Percentiles rank a stretch among this genome's conserved stretches.
Conservation (phyloP, 1,139 yeast genomes). For the Ogataea hybrid region DNA sequence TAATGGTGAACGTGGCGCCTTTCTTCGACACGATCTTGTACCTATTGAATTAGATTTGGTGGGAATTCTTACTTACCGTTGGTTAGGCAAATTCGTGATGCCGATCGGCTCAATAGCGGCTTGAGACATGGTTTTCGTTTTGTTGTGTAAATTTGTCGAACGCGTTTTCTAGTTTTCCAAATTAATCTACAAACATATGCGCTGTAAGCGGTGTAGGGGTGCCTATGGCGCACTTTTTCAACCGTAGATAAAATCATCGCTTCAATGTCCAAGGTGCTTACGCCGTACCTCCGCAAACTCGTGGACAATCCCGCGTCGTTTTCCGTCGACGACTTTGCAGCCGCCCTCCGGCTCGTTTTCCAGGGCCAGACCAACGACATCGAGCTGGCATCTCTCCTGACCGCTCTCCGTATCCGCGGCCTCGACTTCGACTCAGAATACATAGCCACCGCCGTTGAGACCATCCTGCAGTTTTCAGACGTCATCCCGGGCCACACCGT, state of each 20-base stretch:
- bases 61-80: slow-evolving; percentile 58
- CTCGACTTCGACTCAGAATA: slow-evolving; percentile 80
- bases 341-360: slow-evolving; percentile 60
- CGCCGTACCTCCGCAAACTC: slow-evolving; percentile 62
- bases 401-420: slow-evolving; percentile 69
- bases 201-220: slow-evolving; percentile 1
- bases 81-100: slow-evolving; percentile 88
- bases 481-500: slow-evolving; percentile 42
- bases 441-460: slow-evolving; percentile 81
- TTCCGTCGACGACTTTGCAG: slow-evolving; percentile 57
- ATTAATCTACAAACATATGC: background rate
- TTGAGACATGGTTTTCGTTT: slow-evolving; percentile 15
- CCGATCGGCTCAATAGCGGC: slow-evolving; percentile 59
- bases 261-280: slow-evolving; percentile 21
- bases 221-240: background rate
- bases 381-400: slow-evolving; percentile 76
- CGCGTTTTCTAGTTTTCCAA: slow-evolving; percentile 7
- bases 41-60: slow-evolving; percentile 38
- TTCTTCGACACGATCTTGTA: slow-evolving; percentile 85
- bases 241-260: background rate
- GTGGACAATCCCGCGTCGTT: slow-evolving; percentile 57
- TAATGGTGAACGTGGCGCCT: slow-evolving; percentile 87
- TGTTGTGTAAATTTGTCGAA: slow-evolving; percentile 7
- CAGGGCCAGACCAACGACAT: slow-evolving; percentile 61
- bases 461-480: slow-evolving; percentile 63